These are phyloP conservation scores for Alternaria sp. DNA, from an alignment of 2,329 filamentous ascomycete species.

Conservation along the genomic window DNA sequence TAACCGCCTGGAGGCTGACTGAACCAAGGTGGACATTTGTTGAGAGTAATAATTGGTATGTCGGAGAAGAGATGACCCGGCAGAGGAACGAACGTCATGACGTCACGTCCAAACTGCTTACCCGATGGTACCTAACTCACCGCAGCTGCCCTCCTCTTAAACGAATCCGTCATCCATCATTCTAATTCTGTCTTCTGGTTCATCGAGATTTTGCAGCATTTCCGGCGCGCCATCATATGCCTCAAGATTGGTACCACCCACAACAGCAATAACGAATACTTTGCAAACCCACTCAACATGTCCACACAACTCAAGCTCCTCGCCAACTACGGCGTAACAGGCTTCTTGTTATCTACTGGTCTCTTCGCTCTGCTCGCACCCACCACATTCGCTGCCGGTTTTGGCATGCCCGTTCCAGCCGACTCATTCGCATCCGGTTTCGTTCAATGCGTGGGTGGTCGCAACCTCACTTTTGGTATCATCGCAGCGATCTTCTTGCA, in stretches of 20 bases:
- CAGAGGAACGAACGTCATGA: background rate
- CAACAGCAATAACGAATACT: background rate
- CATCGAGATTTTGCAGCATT: background rate
- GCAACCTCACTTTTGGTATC: constrained; percentile 25
- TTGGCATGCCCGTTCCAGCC: constrained; percentile 22
- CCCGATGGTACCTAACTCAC: background rate
- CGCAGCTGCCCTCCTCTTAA: background rate
- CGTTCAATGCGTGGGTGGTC: constrained; percentile 28
- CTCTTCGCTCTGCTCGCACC: constrained; percentile 17
- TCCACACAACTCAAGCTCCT: constrained; percentile 19
- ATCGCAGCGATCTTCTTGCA: constrained; percentile 18
- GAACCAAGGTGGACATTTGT: background rate
- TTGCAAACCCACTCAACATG: background rate
- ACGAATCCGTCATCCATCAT: background rate
- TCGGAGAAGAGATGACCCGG: background rate
- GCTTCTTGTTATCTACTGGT: constrained; percentile 22
- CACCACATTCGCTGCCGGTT: constrained; percentile 20
- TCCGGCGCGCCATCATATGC: background rate
- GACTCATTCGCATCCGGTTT: constrained; percentile 26
- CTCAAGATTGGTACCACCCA: background rate
- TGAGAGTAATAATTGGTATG: background rate
- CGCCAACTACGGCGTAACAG: constrained; percentile 19
- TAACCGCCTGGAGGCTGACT: no score
- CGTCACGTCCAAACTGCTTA: background rate
- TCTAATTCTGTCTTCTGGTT: background rate